These are phyloP conservation scores for Diaporthe longicolla DNA, from an alignment of 2,329 filamentous ascomycete genomes.

Conservation along the genomic window DNA sequence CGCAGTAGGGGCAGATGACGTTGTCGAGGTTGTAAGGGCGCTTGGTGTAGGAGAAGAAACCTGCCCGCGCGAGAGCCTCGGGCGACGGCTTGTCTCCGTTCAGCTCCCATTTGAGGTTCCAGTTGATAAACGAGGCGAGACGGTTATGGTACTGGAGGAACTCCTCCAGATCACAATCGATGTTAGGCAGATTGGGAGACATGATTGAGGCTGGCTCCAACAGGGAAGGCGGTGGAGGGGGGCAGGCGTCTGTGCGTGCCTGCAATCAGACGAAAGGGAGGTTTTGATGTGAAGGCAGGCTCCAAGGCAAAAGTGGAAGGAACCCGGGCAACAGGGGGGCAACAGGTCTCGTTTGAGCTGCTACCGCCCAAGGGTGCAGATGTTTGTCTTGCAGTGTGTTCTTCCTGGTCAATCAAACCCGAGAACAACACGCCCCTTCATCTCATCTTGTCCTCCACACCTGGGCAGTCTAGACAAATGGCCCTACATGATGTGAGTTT, in stretches of 20 bases:
- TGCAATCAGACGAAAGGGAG: neutral
- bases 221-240: neutral
- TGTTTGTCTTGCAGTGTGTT: too few species aligned
- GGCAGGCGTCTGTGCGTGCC: neutral
- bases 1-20: conserved; percentile 28
- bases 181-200: neutral
- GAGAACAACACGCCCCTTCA: too few species aligned
- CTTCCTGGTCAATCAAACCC: neutral
- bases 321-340: neutral
- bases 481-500: neutral
- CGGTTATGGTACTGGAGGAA: conserved; percentile 39
- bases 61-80: conserved; percentile 30
- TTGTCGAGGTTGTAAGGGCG: neutral
- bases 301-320: neutral
- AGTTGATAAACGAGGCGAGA: conserved; percentile 36
- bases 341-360: neutral
- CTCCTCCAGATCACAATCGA: conserved; percentile 5
- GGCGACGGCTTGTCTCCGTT: conserved; percentile 23
- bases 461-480: too few species aligned
- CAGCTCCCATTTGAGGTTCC: conserved; percentile 24
- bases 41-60: conserved; percentile 16
- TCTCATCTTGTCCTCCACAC: neutral
- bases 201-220: neutral
- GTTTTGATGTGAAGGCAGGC: neutral
- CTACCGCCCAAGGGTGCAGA: too few species aligned